These are phyloP conservation scores for Suillus plorans DNA, from an alignment of 768 basidiomycete genomes.

Conservation along the genomic window DNA sequence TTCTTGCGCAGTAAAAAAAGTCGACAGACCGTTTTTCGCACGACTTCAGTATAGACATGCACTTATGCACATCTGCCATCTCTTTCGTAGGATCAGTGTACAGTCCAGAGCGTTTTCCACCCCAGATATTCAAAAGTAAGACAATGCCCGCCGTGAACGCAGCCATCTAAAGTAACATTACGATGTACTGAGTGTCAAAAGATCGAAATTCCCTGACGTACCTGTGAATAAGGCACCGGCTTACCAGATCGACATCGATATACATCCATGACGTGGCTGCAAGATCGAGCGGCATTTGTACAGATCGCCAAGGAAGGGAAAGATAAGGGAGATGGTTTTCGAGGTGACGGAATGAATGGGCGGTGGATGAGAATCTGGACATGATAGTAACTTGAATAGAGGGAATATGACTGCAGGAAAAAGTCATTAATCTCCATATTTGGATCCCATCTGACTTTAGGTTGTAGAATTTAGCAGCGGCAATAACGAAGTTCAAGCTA, in stretches of 20 bases:
- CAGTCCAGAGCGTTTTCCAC: slow-evolving; percentile 43
- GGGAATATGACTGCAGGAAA: slow-evolving; percentile 48
- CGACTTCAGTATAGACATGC: slow-evolving; percentile 40
- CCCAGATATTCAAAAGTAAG: slow-evolving; percentile 58
- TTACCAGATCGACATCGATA: slow-evolving; percentile 37
- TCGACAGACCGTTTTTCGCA: slow-evolving; percentile 36
- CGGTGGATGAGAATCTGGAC: slow-evolving; percentile 73
- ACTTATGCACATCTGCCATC: slow-evolving; percentile 52
- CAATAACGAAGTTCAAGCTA: neutral
- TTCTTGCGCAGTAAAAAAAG: neutral
- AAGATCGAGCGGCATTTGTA: slow-evolving; percentile 80
- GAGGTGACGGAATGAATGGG: slow-evolving; percentile 70
- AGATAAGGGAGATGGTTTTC: slow-evolving; percentile 45
- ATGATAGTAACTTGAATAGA: slow-evolving; percentile 56
- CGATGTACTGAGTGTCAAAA: neutral
- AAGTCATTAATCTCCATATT: slow-evolving; percentile 36
- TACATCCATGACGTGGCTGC: slow-evolving; percentile 67
- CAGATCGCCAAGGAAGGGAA: slow-evolving; percentile 78
- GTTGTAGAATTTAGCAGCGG: slow-evolving; percentile 9
- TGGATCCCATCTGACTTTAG: slow-evolving; percentile 45
- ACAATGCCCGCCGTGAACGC: slow-evolving; percentile 52
- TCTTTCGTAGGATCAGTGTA: slow-evolving; percentile 42
- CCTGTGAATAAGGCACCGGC: slow-evolving; percentile 29
- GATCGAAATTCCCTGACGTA: slow-evolving; percentile 12
- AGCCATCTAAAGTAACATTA: slow-evolving; percentile 28